phyloP scores from a whole-genome alignment of 1,139 yeast species.

The Yamadazyma triangularis region DNA sequence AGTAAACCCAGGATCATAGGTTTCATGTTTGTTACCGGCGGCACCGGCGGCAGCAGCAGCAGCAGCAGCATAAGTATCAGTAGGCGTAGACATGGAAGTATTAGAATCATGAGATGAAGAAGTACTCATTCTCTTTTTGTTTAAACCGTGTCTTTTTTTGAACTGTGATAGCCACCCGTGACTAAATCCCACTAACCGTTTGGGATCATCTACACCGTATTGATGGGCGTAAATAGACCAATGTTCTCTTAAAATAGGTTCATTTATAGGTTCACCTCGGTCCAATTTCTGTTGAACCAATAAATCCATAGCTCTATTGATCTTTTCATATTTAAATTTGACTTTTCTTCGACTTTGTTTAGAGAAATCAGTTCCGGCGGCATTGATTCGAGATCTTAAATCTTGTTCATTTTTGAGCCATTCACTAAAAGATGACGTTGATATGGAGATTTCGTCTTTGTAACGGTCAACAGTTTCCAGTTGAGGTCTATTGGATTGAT shows the following conservation, averaged over 20 bases:
- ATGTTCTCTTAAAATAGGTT: slow-evolving; percentile 51
- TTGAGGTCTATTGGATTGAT: slow-evolving; percentile 46
- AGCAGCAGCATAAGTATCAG: slow-evolving; percentile 5
- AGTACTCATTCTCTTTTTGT: slow-evolving; percentile 32
- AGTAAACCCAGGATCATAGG: slow-evolving; percentile 12
- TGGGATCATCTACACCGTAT: slow-evolving; percentile 58
- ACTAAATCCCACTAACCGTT: slow-evolving; percentile 48
- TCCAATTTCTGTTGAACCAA: slow-evolving; percentile 44
- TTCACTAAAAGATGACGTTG: slow-evolving; percentile 56
- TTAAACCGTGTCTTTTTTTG: slow-evolving; percentile 54
- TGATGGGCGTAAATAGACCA: slow-evolving; percentile 55
- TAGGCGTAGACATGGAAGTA: background rate
- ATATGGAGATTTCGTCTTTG: slow-evolving; percentile 45
- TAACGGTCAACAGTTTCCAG: slow-evolving; percentile 54
- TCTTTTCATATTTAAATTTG: slow-evolving; percentile 52
- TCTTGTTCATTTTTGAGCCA: slow-evolving; percentile 55
- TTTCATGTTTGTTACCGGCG: slow-evolving; percentile 11
- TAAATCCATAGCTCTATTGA: slow-evolving; percentile 54
- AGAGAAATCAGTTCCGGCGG: slow-evolving; percentile 31
- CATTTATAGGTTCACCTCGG: slow-evolving; percentile 45
- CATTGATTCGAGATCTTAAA: slow-evolving; percentile 37
- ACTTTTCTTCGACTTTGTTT: slow-evolving; percentile 45
- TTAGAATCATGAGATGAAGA: slow-evolving; percentile 4
- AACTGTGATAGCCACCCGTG: slow-evolving; percentile 63
- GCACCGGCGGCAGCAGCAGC: slow-evolving; percentile 6